Base-by-base conservation (phyloP, 805 yeast genomes). In the Suhomyces tanzawaensis region DNA sequence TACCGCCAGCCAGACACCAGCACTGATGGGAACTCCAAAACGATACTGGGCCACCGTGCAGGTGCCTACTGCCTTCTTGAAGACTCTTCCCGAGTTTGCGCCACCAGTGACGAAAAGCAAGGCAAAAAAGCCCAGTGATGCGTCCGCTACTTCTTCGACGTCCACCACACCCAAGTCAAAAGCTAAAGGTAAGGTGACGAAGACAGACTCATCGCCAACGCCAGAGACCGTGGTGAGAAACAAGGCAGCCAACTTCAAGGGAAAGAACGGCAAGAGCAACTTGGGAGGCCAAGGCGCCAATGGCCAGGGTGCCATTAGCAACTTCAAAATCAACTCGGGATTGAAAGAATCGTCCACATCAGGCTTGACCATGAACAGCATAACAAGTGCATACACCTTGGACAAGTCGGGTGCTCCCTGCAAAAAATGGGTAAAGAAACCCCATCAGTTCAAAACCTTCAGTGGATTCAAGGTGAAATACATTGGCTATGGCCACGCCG, bases 331-430 rank as follows among this genome's bases (percentile, higher is more conserved):
- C 47, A 66, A 65, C 41, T 57, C 66, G 4, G 72, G 71, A 2
- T 52, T 62, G 27, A 67, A 67, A 44, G 72, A 66, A 36, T 46
- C 57, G 39, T 60, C 69, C n/a, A 64, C 72, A 0, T 60, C 72
- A 0, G 72, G 72, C 0, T 54, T 67, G 34, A 55, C 68, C 3
- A 59, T 67, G 62, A 64, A 64, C 39, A 52, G 59, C 34, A 55
- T 62, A 12, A 28, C 38, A 14, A 53, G 52, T 29, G 54, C 52
- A 2, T 62, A 57, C 36, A 41, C 50, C 0, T 53, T 68, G 32
- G 72, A 67, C 41, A 62, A 58, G 36, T 52, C 64, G 9, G 71
- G 72, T 6, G 54, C 45, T 33, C 68, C 69, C 7, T 45, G 47
- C 13, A 53, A 43, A 35, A 57, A 47, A 40, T 69, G 72, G 72